phyloP scores from a whole-genome alignment of 192 early-diverging fungal genomes.

The Backusella circina region DNA sequence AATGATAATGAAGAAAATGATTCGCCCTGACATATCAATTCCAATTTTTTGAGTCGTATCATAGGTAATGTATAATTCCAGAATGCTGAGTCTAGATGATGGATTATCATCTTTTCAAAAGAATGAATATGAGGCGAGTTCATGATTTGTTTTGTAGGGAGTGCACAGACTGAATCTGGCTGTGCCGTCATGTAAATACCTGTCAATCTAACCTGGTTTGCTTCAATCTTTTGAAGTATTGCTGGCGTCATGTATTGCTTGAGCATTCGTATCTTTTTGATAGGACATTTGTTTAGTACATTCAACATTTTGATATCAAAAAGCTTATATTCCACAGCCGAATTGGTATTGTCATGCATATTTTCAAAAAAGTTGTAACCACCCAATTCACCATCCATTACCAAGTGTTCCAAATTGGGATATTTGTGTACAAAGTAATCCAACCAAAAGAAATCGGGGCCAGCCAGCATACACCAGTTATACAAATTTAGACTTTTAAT shows the following conservation, averaged over 20 bases:
- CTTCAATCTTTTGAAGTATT: neutral
- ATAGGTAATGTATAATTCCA: neutral
- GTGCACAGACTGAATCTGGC: neutral
- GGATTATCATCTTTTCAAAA: neutral
- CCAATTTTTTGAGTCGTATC: neutral
- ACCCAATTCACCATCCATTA: neutral
- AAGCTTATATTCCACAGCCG: neutral
- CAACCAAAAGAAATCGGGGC: neutral
- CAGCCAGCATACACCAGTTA: neutral
- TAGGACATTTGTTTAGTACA: neutral
- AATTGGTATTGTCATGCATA: neutral
- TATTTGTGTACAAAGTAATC: neutral
- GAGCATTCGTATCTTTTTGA: neutral
- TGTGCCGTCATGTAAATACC: neutral
- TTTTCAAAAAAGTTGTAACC: neutral
- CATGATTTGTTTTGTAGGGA: neutral
- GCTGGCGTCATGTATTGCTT: neutral
- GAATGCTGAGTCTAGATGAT: neutral
- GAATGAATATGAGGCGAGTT: neutral
- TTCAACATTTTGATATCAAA: neutral
- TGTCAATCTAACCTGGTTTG: neutral
- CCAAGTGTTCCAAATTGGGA: neutral
- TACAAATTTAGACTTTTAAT: neutral
- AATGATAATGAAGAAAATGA: neutral
- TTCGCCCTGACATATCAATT: neutral